phyloP scores from a whole-genome alignment of 2,329 filamentous ascomycete genomes.

The Ophiostoma sp. region DNA sequence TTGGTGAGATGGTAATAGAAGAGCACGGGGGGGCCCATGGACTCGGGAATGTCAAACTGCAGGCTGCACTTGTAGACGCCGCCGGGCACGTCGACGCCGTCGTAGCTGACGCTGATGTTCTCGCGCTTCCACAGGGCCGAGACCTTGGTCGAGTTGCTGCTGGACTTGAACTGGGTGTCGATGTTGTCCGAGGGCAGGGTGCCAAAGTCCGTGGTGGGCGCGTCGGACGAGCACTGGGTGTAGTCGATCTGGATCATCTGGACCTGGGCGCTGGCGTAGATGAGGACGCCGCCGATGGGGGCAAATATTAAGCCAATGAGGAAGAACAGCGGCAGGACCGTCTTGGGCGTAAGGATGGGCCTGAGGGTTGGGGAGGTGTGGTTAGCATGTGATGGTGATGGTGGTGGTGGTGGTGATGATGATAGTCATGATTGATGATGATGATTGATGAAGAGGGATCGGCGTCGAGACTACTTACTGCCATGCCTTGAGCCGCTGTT shows the following conservation, averaged over 20 bases:
- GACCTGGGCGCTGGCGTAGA: conserved; percentile 80
- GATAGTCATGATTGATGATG: not conserved
- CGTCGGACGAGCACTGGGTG: conserved; percentile 62
- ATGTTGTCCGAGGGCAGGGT: conserved; percentile 58
- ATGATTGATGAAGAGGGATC: not conserved
- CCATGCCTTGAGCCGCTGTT: conserved; percentile 97
- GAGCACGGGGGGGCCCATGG: conserved; percentile 74
- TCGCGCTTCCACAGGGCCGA: conserved; percentile 40
- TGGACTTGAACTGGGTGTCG: conserved; percentile 64
- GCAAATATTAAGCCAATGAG: conserved; percentile 86
- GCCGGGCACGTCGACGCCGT: conserved; percentile 36
- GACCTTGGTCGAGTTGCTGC: conserved; percentile 37
- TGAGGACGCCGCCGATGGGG: conserved; percentile 78
- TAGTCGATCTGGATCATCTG: conserved; percentile 92
- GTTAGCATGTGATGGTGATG: conserved; percentile 4
- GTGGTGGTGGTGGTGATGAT: no score
- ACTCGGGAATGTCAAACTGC: conserved; percentile 71
- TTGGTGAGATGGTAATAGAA: conserved; percentile 96
- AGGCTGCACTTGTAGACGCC: conserved; percentile 58
- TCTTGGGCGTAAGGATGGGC: conserved; percentile 92
- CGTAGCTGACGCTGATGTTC: conserved; percentile 39
- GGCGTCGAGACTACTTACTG: conserved; percentile 59
- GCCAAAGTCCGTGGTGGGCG: conserved; percentile 40
- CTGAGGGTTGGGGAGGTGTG: conserved; percentile 39
- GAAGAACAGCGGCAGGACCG: conserved; percentile 86